Evolutionary conservation across 2,329 filamentous ascomycete species (phyloP).

Genomic region (Saccharata proteae): DNA sequence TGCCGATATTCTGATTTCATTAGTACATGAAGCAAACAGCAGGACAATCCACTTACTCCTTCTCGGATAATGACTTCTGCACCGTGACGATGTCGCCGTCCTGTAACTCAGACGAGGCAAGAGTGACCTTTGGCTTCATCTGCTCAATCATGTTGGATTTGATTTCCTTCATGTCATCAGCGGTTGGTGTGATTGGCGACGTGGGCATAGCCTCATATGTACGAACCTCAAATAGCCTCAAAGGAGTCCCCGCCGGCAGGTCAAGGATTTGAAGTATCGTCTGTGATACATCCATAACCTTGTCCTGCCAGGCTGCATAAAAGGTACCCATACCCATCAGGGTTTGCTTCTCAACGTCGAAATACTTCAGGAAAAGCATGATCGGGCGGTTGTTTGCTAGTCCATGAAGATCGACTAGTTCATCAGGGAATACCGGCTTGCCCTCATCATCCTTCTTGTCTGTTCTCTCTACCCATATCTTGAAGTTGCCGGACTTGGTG

Average conservation of each 20-base stretch:
- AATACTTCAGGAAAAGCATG: slow-evolving; percentile 85
- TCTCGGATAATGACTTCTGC: slow-evolving; percentile 51
- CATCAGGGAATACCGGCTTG: slow-evolving; percentile 58
- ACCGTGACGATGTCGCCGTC: slow-evolving; percentile 97
- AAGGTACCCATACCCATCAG: slow-evolving; percentile 69
- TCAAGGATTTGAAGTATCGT: slow-evolving; percentile 71
- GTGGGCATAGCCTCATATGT: background rate
- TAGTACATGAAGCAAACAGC: background rate
- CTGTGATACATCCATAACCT: slow-evolving; percentile 71
- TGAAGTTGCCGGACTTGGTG: slow-evolving; percentile 56
- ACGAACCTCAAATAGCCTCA: slow-evolving; percentile 64
- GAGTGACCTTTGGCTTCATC: slow-evolving; percentile 80
- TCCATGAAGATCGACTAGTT: slow-evolving; percentile 45
- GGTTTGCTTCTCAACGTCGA: slow-evolving; percentile 65
- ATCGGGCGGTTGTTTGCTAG: slow-evolving; percentile 46
- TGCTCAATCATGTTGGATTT: slow-evolving; percentile 95
- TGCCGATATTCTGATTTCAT: slow-evolving; percentile 16
- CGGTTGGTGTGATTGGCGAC: background rate
- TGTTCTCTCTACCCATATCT: slow-evolving; percentile 71
- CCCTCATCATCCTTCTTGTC: slow-evolving; percentile 59
- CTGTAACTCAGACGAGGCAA: slow-evolving; percentile 86
- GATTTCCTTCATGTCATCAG: slow-evolving; percentile 53
- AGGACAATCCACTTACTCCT: slow-evolving; percentile 21
- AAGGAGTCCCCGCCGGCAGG: slow-evolving; percentile 65
- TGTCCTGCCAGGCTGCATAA: slow-evolving; percentile 79